Percentiles rank a stretch among this genome's conserved stretches.
Evolutionary conservation across 2,329 filamentous ascomycete species (phyloP).

Genomic region (Coniochaeta hoffmannii): DNA sequence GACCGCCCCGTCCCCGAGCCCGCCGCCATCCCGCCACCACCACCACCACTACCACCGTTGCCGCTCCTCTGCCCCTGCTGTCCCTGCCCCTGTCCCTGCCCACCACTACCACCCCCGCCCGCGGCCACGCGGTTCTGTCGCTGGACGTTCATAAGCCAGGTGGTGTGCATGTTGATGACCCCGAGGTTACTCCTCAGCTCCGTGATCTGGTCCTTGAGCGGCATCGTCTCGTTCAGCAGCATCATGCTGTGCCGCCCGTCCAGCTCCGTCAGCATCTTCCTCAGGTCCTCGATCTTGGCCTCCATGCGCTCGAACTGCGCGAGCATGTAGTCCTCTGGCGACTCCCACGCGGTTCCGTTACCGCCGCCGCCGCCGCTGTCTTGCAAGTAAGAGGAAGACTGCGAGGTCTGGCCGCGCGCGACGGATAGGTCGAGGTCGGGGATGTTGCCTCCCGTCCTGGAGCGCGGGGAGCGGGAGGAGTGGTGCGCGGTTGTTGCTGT

Average conservation of each 20-base stretch:
- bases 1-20: background rate
- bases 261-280: slow-evolving; percentile 48
- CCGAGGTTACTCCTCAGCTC: slow-evolving; percentile 51
- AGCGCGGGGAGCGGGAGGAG: slow-evolving; percentile 15
- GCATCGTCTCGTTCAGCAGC: slow-evolving; percentile 54
- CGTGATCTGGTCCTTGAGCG: slow-evolving; percentile 54
- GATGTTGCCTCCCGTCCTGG: too few species aligned
- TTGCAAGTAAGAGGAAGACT: background rate
- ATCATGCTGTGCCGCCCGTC: slow-evolving; percentile 54
- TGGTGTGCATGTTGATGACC: slow-evolving; percentile 51
- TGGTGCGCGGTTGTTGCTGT: slow-evolving; percentile 25
- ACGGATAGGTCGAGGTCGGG: slow-evolving; percentile 12
- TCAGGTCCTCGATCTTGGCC: slow-evolving; percentile 48
- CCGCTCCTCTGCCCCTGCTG: slow-evolving; percentile 1
- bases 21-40: background rate
- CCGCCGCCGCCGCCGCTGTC: background rate
- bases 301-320: slow-evolving; percentile 44
- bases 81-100: background rate
- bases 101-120: background rate
- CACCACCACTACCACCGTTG: background rate
- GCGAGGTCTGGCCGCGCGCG: background rate
- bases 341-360: slow-evolving; percentile 28
- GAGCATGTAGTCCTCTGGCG: slow-evolving; percentile 33
- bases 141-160: slow-evolving; percentile 45
- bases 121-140: slow-evolving; percentile 7